A percentile compares a stretch with the other conserved stretches of the same genome.
These are phyloP conservation scores for Hemisphaericaspora lyxosophila DNA, from an alignment of 1,139 yeast genomes.

Conservation along the genomic window DNA sequence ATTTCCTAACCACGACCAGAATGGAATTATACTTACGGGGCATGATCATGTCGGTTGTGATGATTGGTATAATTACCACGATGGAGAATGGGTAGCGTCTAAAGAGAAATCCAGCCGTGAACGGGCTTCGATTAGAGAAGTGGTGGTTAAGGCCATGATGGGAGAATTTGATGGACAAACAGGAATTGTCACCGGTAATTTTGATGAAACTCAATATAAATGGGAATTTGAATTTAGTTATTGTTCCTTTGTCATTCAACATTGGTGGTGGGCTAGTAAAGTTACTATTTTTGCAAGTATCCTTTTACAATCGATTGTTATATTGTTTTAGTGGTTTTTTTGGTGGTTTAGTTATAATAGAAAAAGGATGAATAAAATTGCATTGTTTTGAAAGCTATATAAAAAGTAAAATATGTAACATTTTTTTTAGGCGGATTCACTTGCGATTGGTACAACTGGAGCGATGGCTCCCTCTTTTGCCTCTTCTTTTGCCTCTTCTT, in stretches of 20 bases:
- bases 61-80: slow-evolving; percentile 50
- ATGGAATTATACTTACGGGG: slow-evolving; percentile 85
- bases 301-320: slow-evolving; percentile 33
- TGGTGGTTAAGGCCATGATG: slow-evolving; percentile 92
- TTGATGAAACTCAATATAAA: slow-evolving; percentile 25
- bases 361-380: no score
- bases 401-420: background rate
- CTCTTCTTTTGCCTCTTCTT: slow-evolving; percentile 6
- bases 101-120: slow-evolving; percentile 26
- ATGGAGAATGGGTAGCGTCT: slow-evolving; percentile 61
- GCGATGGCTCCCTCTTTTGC: no score
- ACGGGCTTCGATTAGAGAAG: slow-evolving; percentile 57
- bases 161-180: slow-evolving; percentile 92
- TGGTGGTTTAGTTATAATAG: no score
- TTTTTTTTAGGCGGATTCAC: no score
- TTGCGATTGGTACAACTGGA: no score
- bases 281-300: slow-evolving; percentile 49
- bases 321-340: slow-evolving; percentile 5
- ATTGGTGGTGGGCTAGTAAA: slow-evolving; percentile 92
- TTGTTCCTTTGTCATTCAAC: slow-evolving; percentile 87
- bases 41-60: slow-evolving; percentile 97
- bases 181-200: slow-evolving; percentile 77
- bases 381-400: no score
- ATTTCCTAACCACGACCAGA: slow-evolving; percentile 59
- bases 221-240: slow-evolving; percentile 73